Evolutionary conservation across 2,329 filamentous ascomycete genomes (phyloP), one percentile per base, ranked within the genome.

Genomic region (Penicillium freii): DNA sequence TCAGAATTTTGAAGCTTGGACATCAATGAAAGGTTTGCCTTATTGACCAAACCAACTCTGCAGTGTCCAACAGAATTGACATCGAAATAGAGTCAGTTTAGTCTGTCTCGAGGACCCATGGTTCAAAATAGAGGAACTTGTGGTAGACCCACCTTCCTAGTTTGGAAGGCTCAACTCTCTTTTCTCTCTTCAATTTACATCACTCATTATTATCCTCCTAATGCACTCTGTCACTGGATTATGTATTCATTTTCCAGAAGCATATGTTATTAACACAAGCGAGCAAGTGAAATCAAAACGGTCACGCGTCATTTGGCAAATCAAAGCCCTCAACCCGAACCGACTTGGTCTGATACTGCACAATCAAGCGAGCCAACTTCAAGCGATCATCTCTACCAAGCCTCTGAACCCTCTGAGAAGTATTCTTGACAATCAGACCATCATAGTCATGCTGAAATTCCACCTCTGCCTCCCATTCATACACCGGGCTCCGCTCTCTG

Each of bases 331-430:
- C 54, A 23, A 57, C 54, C 5, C 49, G 42, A 4, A 56, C 54
- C 4, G 49, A 47, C 34, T 56, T 56, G 13, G 45, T 42, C 13
- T 40, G 54, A 36, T 46, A 45, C n/a, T 44, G 53, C 11, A 56
- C 29, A 23, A 56, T 56, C 42, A 56, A 25, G n/a, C 49, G 54
- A 47, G 54, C 54, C 13, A 56, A 36, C 34, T 45, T 56, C 34
- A 56, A 36, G 17, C 54, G 54, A 21, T 56, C 54, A 11, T 47
- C 49, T 17, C 42, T 53, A 21, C 54, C 42, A 25, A 56, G 33
- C 5, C 1, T 34, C 17, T 47, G 42, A n/a, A 23, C 2, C 9
- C 34, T 40, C 19, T 27, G 29, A 13, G 1, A 33, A 27, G 29
- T 17, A 15, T 47, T 53, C 23, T 19, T 46, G 7, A 53, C 43